Base-by-base conservation (phyloP, 306 rosid species). In the Corylus americana region DNA sequence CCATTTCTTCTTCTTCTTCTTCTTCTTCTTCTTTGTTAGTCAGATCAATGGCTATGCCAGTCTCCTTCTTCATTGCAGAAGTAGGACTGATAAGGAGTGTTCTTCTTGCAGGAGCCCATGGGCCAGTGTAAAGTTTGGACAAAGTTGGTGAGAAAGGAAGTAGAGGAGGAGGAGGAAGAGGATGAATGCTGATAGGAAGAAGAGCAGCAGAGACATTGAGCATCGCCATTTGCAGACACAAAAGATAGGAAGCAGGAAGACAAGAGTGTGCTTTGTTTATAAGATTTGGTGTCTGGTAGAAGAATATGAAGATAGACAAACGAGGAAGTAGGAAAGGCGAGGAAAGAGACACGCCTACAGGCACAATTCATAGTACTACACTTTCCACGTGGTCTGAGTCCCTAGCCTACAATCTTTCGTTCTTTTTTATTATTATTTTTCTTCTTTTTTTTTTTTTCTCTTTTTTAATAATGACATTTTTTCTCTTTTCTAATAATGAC, bases 341-440 rank as follows among this genome's bases (percentile, higher is more conserved):
- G 82, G 81, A 91, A 87, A 82, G 87, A 85, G 96, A 90, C 98
- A 93, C 98, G 97, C 83, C 80, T 48, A 11, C 42, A 16, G 2
- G 66, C 45, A 8, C 9, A 53, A 22, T 35, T 27, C 1, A 8
- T 54, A 22, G 69, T 44, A 74, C 5, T 49, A 0, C 6, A 29
- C 75, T 31, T 71, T 80, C 87, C 85, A 78, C 92, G 88, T 83
- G 81, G 78, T 80, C 79, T 2, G 35, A 31, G 35, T 31, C 35
- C 35, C 35, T 2, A 31, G 2, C 35, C 35, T 31, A 31, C 35
- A 31, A 31, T 31, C 44, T 5, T 39, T 39, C 45, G 0, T 42
- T 3, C 2, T 64, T 37, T 42, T 42, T 5, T 5, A 0, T 5
- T 6, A 22, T 22, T 22, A 22, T 22, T 22, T 14, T 13, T 29